Percentiles rank a stretch among this genome's conserved stretches.
These are phyloP conservation scores for Austropuccinia psidii DNA, from an alignment of 1,284 basidiomycete species.

Conservation along the genomic window DNA sequence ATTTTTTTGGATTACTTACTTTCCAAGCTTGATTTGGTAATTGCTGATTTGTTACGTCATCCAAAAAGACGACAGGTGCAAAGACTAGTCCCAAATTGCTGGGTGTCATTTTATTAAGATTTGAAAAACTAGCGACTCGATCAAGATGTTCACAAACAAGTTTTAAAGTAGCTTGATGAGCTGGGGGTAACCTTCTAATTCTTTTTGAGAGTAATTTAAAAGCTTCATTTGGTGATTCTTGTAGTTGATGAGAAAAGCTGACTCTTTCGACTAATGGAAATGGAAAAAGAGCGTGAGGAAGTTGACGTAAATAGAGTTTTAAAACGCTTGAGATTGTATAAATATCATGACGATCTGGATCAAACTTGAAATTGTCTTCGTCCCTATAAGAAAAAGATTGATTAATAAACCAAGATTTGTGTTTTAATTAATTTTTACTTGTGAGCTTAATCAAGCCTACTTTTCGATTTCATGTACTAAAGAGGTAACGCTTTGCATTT, in stretches of 20 bases:
- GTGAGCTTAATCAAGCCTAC: constrained; percentile 11
- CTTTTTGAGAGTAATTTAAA: constrained; percentile 69
- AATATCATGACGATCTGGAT: constrained; percentile 67
- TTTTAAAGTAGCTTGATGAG: constrained; percentile 83
- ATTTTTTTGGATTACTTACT: constrained; percentile 53
- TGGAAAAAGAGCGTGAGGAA: constrained; percentile 87
- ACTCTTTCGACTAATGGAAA: constrained; percentile 73
- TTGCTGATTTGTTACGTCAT: constrained; percentile 68
- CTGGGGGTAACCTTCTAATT: constrained; percentile 67
- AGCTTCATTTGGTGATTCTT: constrained; percentile 62
- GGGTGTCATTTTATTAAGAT: constrained; percentile 88
- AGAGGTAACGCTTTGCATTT: constrained; percentile 48
- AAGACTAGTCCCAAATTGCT: constrained; percentile 52
- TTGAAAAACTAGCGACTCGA: constrained; percentile 61
- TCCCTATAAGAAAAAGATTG: constrained; percentile 49
- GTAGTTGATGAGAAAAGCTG: constrained; percentile 48
- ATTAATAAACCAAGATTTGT: not conserved
- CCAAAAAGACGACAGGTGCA: constrained; percentile 44
- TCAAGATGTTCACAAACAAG: constrained; percentile 80
- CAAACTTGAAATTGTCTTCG: constrained; percentile 75
- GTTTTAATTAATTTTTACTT: too few relatives aligned
- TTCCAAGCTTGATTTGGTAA: constrained; percentile 63
- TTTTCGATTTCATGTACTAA: constrained; percentile 81
- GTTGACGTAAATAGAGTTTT: constrained; percentile 81
- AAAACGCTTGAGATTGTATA: constrained; percentile 82